Conservation (phyloP, 225 moss, liverwort and hornwort species). For the Marchantia polymorpha region DNA sequence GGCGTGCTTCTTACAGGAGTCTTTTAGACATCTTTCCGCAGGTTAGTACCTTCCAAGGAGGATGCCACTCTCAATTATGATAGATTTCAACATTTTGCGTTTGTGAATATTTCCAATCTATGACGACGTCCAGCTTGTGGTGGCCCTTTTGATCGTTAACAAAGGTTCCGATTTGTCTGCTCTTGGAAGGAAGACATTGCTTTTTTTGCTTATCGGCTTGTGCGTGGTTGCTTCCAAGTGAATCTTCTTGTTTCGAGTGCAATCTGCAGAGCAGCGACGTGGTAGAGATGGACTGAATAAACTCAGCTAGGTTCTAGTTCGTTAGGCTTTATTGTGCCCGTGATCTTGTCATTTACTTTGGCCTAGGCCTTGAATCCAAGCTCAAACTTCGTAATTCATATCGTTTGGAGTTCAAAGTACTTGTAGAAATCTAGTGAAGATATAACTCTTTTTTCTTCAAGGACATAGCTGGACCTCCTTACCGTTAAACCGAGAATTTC, state of each 20-base stretch:
- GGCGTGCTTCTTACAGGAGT: conserved; percentile 38
- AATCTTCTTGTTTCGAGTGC: not conserved
- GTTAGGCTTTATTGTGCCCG: too few relatives aligned
- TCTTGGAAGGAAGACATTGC: not conserved
- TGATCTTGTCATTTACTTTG: too few relatives aligned
- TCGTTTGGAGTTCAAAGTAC: too few relatives aligned
- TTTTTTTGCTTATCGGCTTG: not conserved
- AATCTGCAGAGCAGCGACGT: not conserved
- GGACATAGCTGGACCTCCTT: not conserved
- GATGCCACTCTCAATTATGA: not conserved
- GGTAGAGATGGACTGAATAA: not conserved
- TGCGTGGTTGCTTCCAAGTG: not conserved
- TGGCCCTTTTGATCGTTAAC: not conserved
- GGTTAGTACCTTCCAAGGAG: conserved; percentile 14
- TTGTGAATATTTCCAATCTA: not conserved
- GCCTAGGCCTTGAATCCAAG: not conserved
- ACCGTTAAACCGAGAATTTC: too few relatives aligned
- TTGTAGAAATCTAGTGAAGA: not conserved
- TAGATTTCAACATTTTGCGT: not conserved
- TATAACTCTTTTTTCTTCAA: not conserved
- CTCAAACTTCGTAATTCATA: not conserved
- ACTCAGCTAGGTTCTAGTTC: not conserved
- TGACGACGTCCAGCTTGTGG: not conserved
- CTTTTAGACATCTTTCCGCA: conserved; percentile 44
- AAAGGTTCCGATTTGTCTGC: not conserved